Evolutionary conservation across 208 protist genomes (phyloP), one percentile per base, ranked within the genome.

Genomic region (Zelonia costaricensis): DNA sequence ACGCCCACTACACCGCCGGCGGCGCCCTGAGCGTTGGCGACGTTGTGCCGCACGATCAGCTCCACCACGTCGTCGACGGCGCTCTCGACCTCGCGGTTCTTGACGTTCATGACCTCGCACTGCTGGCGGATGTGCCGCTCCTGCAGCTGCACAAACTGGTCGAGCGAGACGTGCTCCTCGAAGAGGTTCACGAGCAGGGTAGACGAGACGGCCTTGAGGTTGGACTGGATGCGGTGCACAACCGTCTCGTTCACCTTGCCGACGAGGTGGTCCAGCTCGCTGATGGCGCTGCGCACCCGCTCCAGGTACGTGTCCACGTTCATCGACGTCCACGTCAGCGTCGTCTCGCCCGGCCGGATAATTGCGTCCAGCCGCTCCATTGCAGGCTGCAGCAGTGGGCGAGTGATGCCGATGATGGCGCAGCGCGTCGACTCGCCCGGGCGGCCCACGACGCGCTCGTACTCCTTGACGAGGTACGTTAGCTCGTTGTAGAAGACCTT

Each of bases 321-420:
- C 93, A 98, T 97, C 18, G 97, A 98, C 7, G 85, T 94, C 96
- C 97, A 98, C 35, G 93, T 98, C 38, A 98, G 91, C 16, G 83
- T 95, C 18, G 94, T 94, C 52, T 97, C 93, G 49, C 80, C 80
- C 1, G 80, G 60, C 78, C 93, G 74, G 36, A 74, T 51, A 88
- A 82, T 73, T 30, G 87, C 81, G 61, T 99, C 92, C 23, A 99
- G 67, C 22, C 86, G 88, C 49, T 94, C 78, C 27, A 99, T 78
- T 40, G 94, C 93, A 22, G 89, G 91, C 66, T 94, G 82, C 57
- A 99, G 67, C 20, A 99, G 78, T 13, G 82, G 58, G 16, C 91
- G 86, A 0, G 89, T 94, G 66, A 97, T 89, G 62, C 82, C 82
- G 58, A 96, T 83, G 56, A 97, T 94, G 38, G 62, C 62, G 28